Evolutionary conservation across 2,329 filamentous ascomycete species (phyloP).

Genomic region (Penicillium oxalicum): DNA sequence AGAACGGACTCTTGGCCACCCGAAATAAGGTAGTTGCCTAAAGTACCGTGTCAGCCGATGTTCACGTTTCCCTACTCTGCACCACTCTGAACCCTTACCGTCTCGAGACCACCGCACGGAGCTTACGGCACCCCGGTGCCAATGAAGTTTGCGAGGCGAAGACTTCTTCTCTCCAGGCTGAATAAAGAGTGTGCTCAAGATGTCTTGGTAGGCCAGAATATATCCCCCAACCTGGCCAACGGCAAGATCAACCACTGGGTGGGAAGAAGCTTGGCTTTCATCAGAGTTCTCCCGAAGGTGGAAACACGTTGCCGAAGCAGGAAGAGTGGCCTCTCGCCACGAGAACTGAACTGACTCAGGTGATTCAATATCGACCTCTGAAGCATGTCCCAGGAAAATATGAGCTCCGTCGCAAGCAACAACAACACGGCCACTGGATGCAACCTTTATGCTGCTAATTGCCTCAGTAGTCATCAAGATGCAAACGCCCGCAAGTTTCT

Average conservation of each 20-base stretch:
- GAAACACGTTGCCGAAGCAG: slow-evolving; percentile 61
- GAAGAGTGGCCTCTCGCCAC: slow-evolving; percentile 51
- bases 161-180: slow-evolving; percentile 27
- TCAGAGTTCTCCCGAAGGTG: slow-evolving; percentile 51
- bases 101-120: slow-evolving; percentile 87
- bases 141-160: slow-evolving; percentile 67
- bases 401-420: slow-evolving; percentile 37
- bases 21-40: slow-evolving; percentile 88
- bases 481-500: slow-evolving; percentile 17
- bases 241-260: slow-evolving; percentile 59
- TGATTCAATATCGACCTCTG: slow-evolving; percentile 27
- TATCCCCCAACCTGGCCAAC: slow-evolving; percentile 71
- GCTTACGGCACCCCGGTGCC: slow-evolving; percentile 81
- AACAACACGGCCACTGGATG: slow-evolving; percentile 29
- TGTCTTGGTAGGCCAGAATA: slow-evolving; percentile 75
- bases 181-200: slow-evolving; percentile 42
- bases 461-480: slow-evolving; percentile 27
- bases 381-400: slow-evolving; percentile 56
- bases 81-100: slow-evolving; percentile 49
- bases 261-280: slow-evolving; percentile 15
- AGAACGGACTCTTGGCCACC: slow-evolving; percentile 85
- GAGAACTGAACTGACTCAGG: slow-evolving; percentile 41
- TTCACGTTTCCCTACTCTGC: no score
- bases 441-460: slow-evolving; percentile 27
- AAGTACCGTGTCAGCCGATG: no score